Base-by-base conservation (phyloP, 805 yeast genomes). In the Saturnispora galanensis region DNA sequence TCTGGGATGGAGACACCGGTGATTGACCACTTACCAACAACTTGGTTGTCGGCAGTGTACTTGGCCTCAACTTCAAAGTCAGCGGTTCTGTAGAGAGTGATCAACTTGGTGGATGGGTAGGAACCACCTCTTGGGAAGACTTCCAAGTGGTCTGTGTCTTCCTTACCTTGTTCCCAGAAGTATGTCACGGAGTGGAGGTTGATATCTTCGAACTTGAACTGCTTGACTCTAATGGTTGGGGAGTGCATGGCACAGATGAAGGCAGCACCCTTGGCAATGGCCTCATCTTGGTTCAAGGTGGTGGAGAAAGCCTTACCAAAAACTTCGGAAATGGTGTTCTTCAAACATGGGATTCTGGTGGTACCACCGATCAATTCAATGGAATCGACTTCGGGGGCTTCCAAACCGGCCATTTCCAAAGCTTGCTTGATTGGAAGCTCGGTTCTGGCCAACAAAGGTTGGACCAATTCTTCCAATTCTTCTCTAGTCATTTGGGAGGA, bases 241-340 rank as follows among this genome's bases (percentile, higher is more conserved):
- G 97, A 90, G 76, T 89, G 97, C 72, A 88, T 85, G 56, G 98
- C 99, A 69, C 98, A 93, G 61, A 93, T 84, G 70, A 93, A 93
- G 40, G 98, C 96, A 59, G 96, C 95, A 74, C 99, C 99, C 69
- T 90, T 86, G 46, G 98, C 97, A 65, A 90, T 84, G 52, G 98
- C 96, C 76, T 93, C 99, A 65, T 93, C 99, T 73, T 89, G 97
- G 77, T 93, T 93, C 70, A 94, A 79, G 56, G 97, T 94, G 74
- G 84, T 84, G 35, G 96, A 85, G 63, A 93, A 74, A 58, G 72
- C 81, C 71, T 84, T 84, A 65, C 85, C 85, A 64, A 93, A 87
- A 53, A 84, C 73, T 62, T 81, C 84, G 56, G 83, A 56, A 56
- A 93, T 75, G 62, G 77, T 82, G 56, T 81, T 76, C 77, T 93